A percentile compares a stretch with the other conserved stretches of the same genome.
phyloP scores from a whole-genome alignment of 2,329 filamentous ascomycete species.

The Colletotrichum sp. region DNA sequence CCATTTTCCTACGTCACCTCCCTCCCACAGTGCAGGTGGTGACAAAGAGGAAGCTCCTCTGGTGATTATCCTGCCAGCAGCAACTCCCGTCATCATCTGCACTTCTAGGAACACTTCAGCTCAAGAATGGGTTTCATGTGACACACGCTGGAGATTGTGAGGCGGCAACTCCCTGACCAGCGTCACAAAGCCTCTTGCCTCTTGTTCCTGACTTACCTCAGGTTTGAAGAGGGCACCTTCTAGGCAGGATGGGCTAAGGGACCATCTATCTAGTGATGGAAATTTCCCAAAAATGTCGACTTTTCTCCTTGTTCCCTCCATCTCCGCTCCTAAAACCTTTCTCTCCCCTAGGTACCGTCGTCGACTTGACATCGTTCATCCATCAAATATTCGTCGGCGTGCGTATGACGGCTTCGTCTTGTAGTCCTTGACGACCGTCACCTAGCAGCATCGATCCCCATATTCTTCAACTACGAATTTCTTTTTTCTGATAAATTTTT shows the following conservation, averaged over 20 bases:
- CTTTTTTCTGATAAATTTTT: not conserved
- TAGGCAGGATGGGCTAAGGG: not conserved
- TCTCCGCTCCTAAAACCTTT: not conserved
- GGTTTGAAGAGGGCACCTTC: not conserved
- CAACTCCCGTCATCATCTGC: not conserved
- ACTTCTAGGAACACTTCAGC: not conserved
- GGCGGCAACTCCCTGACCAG: not conserved
- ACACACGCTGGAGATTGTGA: not conserved
- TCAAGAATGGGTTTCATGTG: not conserved
- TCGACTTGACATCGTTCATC: not conserved
- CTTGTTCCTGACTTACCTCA: accelerated
- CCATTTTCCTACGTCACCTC: not conserved
- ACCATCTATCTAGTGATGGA: not conserved
- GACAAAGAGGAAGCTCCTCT: not conserved
- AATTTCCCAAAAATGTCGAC: not conserved
- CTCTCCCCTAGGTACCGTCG: not conserved
- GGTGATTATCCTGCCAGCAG: not conserved
- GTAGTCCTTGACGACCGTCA: not conserved
- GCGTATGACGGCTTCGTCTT: not conserved
- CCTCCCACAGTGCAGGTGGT: not conserved
- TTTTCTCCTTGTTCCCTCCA: not conserved
- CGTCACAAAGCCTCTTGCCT: not conserved
- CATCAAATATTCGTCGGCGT: not conserved
- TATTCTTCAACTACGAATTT: not conserved
- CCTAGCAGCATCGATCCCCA: not conserved